Evolutionary conservation across 345 rosid species (phyloP), one percentile per base, ranked within the genome.

Genomic region (Rhizophora mangle): DNA sequence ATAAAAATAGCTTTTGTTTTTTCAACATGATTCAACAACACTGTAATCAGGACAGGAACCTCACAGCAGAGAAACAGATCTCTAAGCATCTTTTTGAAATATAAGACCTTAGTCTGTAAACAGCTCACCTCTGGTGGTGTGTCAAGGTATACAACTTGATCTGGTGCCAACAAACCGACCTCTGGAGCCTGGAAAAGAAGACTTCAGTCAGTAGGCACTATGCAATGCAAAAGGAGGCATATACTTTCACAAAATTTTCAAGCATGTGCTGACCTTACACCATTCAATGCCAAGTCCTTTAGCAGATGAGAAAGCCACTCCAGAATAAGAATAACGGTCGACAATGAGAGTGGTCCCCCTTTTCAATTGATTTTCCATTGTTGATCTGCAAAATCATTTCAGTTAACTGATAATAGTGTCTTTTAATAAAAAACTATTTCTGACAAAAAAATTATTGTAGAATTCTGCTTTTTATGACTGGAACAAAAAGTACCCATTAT

Each of bases 231-330:
- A 27, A 36, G 22, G 51, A 37, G 43, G 52, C 32, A 56, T 61
- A 46, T 26, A 20, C 26, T 49, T 36, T 52, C 24, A 67, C 54
- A 6, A 55, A 3, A 67, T 61, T 19, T 2, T 71, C 32, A 49
- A 68, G 36, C 18, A 27, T 21, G 63, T 21, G 22, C 68, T 78
- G 56, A 87, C 92, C 90, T 94, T 94, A 74, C 98, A 94, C 97
- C 96, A 94, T 18, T 86, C 89, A 21, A 88, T 37, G 79, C 78
- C 83, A 16, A 94, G 90, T 75, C 96, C 98, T 84, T 91, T 94
- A 27, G 97, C 98, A 69, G 95, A 79, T 26, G 97, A 89, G 83
- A 94, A 94, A 53, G 96, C 98, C 34, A 89, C 96, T 57, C 97
- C 95, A 24, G 98, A 89, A 75, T 88, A 94, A 5, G 97, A 91